A percentile compares a stretch with the other conserved stretches of the same genome.
Conservation (phyloP, 257 asterid genomes). For the Craterostigma plantagineum region DNA sequence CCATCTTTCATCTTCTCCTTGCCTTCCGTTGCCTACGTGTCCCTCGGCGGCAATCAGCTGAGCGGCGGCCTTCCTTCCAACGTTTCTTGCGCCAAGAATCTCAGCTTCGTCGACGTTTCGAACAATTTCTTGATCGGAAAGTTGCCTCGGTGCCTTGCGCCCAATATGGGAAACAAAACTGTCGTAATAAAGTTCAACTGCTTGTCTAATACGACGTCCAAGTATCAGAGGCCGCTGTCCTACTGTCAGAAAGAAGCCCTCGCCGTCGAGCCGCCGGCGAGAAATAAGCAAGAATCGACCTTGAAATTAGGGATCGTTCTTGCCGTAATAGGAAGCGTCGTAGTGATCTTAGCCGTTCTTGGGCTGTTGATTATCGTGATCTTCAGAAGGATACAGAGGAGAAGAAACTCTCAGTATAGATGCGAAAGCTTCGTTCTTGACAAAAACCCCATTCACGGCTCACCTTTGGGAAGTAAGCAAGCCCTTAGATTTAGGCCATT, state of each 20-base stretch:
- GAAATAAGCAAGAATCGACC: conserved; percentile 22
- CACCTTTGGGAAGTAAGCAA: conserved; percentile 49
- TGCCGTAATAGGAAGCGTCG: conserved; percentile 48
- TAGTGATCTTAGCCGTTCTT: conserved; percentile 21
- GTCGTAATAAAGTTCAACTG: conserved; percentile 53
- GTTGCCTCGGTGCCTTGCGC: conserved; percentile 59
- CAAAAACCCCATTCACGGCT: conserved; percentile 22
- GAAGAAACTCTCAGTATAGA: conserved; percentile 21
- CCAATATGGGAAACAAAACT: conserved; percentile 31
- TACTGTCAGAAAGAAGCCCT: conserved; percentile 83
- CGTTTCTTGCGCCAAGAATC: conserved; percentile 34
- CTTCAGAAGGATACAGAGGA: conserved; percentile 22
- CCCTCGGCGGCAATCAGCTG: conserved; percentile 44
- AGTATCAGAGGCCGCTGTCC: conserved; percentile 37
- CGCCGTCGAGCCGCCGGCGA: conserved; percentile 51
- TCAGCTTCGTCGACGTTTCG: conserved; percentile 54
- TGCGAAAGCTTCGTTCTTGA: conserved; percentile 39
- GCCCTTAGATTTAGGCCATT: conserved; percentile 1
- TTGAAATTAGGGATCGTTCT: conserved; percentile 63
- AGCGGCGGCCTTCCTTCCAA: conserved; percentile 44
- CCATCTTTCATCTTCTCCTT: conserved; percentile 62
- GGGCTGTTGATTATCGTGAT: conserved; percentile 36
- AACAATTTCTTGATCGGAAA: conserved; percentile 60
- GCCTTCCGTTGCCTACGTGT: conserved; percentile 35
- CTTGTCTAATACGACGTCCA: conserved; percentile 42